Base-by-base conservation (phyloP, 2,329 filamentous ascomycete genomes). In the Ophiocordyceps camponoti-rufipedis region DNA sequence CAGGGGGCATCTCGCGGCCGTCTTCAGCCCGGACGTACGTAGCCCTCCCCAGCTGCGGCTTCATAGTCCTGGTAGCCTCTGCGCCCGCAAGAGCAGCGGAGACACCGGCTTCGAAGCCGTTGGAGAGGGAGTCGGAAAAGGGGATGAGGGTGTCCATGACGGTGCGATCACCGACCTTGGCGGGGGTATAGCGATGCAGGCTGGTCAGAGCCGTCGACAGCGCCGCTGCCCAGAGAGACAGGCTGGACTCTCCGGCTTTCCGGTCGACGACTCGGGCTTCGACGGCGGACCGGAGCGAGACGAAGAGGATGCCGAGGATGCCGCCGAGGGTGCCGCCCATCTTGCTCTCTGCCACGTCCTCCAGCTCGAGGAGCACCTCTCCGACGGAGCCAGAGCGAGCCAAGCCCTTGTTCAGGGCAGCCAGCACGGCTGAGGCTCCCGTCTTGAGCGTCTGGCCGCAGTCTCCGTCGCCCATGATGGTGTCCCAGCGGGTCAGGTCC, bases 21-120 rank as follows among this genome's bases (percentile, higher is more conserved):
- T 71, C 65, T 46, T 67, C 72, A 3, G 67, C 69, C 5, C 72
- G 78, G 4, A 84, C 74, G 53, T 85, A 85, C 0, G 80, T 80
- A 11, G 80, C 80, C 44, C 80, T 65, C 2, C 80, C 80, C 28
- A 85, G 62, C 52, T 67, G 75, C 8, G 80, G 76, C 58, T 68
- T 73, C 69, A 84, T 74, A 28, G 65, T 73, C 59, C 72, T 79
- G 4, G 80, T 85, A 7, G 66, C 68, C 55, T 79, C 72, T 5
- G 78, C 72, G 7, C 78, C 79, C 40, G 67, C 60, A 9, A 73
- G 64, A 0, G 79, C 80, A 1, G 75, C 75, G 47, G 65, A 60
- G 9, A 80, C 75, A 1, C 71, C 76, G 9, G 66, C 66, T 3
- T 70, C 67, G 44, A 82, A 70, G 41, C 68, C 67, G 2, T 65